Base-by-base conservation (phyloP, 139 green algal species). In the Picochlorum sp. region DNA sequence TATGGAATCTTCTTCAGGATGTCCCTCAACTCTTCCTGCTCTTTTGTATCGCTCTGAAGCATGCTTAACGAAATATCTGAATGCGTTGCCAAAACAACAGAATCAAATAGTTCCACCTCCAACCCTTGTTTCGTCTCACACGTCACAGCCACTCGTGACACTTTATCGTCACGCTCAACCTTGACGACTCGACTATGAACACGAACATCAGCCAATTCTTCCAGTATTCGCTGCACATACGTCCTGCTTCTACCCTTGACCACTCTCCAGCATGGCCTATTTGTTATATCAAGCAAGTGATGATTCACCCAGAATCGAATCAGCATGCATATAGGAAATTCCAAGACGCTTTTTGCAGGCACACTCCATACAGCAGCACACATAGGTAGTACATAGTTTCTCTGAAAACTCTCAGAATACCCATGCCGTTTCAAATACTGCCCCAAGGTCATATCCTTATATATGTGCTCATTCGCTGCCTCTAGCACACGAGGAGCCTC, bases 291-390 rank as follows among this genome's bases (percentile, higher is more conserved):
- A 38, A 97, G 81, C 69, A 97, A 84, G 80, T 98, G 92, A 78
- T 98, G 92, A 77, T 98, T 98, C 4, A 82, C 73, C 88, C 93
- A 96, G 72, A 98, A 98, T 15, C 81, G 82, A 1, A 97, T 67
- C 46, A 98, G 81, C 73, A 89, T 89, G 20, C 60, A 38, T 8
- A 95, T 75, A 0, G 90, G 95, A 71, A 95, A 97, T 26, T 60
- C 49, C 37, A 96, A 58, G 46, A 95, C 90, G 73, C 85, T 75
- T 1, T 71, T 62, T 6, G 86, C 84, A 13, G 87, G 83, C 28
- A 94, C 86, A 63, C 84, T 95, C 92, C 92, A 98, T 6, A 98
- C 91, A 13, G 91, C 88, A 0, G 92, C 92, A 56, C 92, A 98
- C 90, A 98, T 97, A 46, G 92, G 92, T 57, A 94, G 63, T 38